Evolutionary conservation across 176 grass and related monocot genomes (phyloP).

Genomic region (Melocanna baccifera): DNA sequence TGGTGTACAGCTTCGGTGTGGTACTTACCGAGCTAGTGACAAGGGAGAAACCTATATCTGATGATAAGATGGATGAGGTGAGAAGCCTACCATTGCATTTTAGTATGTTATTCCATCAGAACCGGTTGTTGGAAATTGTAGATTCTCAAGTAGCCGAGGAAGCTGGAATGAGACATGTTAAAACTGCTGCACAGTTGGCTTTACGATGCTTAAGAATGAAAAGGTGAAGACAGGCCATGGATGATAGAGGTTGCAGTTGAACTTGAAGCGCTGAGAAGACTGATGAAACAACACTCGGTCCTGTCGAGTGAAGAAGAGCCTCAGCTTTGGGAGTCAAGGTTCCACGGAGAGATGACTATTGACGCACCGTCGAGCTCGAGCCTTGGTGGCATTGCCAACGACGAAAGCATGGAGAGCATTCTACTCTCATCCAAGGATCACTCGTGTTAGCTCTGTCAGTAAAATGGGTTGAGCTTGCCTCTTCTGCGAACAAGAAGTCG

Average conservation of each 20-base stretch:
- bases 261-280: conserved; percentile 51
- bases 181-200: conserved; percentile 44
- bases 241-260: conserved; percentile 54
- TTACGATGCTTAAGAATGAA: conserved; percentile 43
- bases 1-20: conserved; percentile 69
- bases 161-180: conserved; percentile 42
- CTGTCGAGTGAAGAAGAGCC: conserved; percentile 11
- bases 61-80: neutral
- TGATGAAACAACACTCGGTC: conserved; percentile 38
- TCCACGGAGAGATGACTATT: neutral
- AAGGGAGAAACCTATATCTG: conserved; percentile 43
- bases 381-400: neutral
- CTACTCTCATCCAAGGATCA: neutral
- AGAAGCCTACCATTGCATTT: conserved; percentile 47
- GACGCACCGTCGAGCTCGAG: neutral
- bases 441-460: neutral
- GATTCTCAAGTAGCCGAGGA: conserved; percentile 42
- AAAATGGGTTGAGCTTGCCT: neutral
- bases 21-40: conserved; percentile 50
- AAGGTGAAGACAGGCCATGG: conserved; percentile 43
- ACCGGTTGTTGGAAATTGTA: conserved; percentile 33
- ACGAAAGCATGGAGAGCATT: conserved; percentile 25
- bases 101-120: conserved; percentile 30
- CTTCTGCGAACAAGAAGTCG: too few relatives aligned
- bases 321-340: neutral